phyloP scores from a whole-genome alignment of 345 rosid genomes.

The Brassica rapa region DNA sequence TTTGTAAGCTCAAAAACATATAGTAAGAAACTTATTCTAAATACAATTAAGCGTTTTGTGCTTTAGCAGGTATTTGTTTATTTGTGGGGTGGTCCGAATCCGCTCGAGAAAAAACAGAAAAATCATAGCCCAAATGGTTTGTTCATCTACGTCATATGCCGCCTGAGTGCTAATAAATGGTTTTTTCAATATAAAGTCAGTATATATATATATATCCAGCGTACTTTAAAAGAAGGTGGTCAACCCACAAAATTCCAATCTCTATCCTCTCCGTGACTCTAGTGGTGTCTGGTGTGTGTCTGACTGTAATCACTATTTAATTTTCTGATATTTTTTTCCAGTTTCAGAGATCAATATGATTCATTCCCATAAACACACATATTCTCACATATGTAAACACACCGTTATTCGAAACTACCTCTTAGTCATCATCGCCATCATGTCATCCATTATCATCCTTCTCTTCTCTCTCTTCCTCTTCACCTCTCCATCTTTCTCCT shows the following conservation, averaged over 20 bases:
- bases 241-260: not conserved
- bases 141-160: not conserved
- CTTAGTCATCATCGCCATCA: constrained; percentile 14
- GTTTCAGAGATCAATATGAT: not conserved
- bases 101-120: not conserved
- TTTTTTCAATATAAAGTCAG: not conserved
- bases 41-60: not conserved
- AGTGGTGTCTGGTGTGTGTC: constrained; percentile 22
- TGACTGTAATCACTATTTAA: not conserved
- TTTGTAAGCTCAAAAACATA: not conserved
- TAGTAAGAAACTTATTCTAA: not conserved
- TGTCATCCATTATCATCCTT: constrained; percentile 44
- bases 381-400: constrained; percentile 37
- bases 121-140: not conserved
- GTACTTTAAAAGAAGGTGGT: not conserved
- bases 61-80: not conserved
- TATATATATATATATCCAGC: not conserved
- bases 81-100: not conserved
- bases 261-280: not conserved
- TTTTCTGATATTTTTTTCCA: constrained; percentile 23
- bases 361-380: constrained; percentile 31
- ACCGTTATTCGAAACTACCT: not conserved
- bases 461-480: constrained; percentile 35
- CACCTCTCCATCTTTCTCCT: constrained; percentile 37
- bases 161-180: not conserved